Base-by-base conservation (phyloP, 2,329 filamentous ascomycete species). In the Cladosporium sp. region DNA sequence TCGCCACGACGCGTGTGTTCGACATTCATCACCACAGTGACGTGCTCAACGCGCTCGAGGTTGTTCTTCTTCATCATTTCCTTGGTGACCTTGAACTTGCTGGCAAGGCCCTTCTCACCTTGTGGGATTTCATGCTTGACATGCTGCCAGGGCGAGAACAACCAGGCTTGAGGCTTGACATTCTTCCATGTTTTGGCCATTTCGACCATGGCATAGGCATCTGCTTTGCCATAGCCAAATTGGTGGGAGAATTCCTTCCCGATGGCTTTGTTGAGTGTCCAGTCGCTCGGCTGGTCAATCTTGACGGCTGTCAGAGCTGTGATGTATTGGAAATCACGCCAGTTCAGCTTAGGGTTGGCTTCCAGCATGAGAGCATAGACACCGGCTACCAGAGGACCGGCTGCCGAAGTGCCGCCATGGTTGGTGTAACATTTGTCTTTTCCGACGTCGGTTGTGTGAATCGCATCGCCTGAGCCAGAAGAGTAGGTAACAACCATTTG, bases 1-100 rank as follows among this genome's bases (percentile, higher is more conserved):
- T 98, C 93, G 50, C 93, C 93, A 57, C 93, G 85, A 53, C 86
- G 85, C 2, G 80, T 83, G 65, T 98, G 93, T 49, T 88, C 80
- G 19, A 96, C 79, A 62, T 98, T 98, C 91, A 98, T 98, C 2
- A 92, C 97, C 30, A 98, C 81, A 0, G 92, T 97, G 30, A 98
- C 88, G 70, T 98, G 93, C 72, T 98, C 93, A 20, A 98, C 65
- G 13, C 87, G 83, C 61, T 84, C 88, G 12, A 98, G 67, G 64
- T 98, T 98, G 58, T 88, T 88, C 18, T 82, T 70, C 62, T 85
- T 81, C 51, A 97, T 73, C 81, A 91, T 89, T 16, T 90, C 82
- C 48, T 82, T 69, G 0, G 88, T 96, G 33, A 98, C 82, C 42
- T 90, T 83, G 59, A 95, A 91, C n/a, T 74, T 78, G 46, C 87